Evolutionary conservation across 106 monocot species (phyloP).

Genomic region (Platanthera zijinensis): DNA sequence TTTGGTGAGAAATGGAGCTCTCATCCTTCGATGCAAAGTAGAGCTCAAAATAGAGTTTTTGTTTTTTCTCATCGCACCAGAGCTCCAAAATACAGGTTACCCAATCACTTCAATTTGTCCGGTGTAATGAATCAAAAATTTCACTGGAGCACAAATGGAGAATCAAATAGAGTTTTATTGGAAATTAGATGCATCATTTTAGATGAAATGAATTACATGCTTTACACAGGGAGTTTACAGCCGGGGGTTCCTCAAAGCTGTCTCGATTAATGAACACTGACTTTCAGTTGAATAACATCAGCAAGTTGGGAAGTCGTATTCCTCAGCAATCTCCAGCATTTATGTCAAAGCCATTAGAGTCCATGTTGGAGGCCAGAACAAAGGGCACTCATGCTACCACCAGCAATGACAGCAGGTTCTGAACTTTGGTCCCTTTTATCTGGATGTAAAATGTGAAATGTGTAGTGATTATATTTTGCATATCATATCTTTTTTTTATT

Average conservation of each 20-base stretch:
- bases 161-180: not conserved
- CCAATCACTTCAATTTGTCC: too few species aligned
- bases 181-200: not conserved
- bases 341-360: not conserved
- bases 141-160: too few species aligned
- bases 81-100: too few species aligned
- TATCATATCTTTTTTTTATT: not conserved
- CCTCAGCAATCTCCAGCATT: not conserved
- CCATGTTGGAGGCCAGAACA: not conserved
- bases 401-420: constrained; percentile 2
- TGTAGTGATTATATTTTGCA: not conserved
- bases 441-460: not conserved
- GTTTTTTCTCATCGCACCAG: too few species aligned
- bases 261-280: not conserved
- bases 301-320: not conserved
- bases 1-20: too few species aligned
- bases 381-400: constrained; percentile 1
- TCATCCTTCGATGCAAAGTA: too few species aligned
- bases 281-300: not conserved
- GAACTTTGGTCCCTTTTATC: not conserved
- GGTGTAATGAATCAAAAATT: too few species aligned
- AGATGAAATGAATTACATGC: not conserved
- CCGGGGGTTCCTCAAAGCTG: not conserved
- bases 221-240: not conserved
- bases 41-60: too few species aligned